phyloP scores from a whole-genome alignment of 179 eudicot genomes.

The Nepenthes alata region DNA sequence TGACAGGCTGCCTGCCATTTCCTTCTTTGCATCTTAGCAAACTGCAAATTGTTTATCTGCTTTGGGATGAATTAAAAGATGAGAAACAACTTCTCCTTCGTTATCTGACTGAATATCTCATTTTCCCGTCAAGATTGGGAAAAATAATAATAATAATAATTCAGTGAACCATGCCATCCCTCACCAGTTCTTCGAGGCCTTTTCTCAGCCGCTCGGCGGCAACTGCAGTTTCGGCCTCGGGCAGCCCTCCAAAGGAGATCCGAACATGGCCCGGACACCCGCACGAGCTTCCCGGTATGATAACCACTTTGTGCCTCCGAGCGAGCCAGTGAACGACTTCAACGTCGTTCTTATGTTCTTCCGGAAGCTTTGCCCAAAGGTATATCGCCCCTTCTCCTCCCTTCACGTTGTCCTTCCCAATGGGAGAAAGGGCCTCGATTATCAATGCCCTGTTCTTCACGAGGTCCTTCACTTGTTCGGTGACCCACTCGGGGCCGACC shows the following conservation, averaged over 20 bases:
- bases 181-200: slow-evolving; percentile 72
- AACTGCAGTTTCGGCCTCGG: slow-evolving; percentile 39
- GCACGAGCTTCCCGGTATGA: slow-evolving; percentile 74
- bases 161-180: slow-evolving; percentile 44
- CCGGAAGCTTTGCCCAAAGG: slow-evolving; percentile 87
- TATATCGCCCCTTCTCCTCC: slow-evolving; percentile 99
- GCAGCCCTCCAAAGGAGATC: slow-evolving; percentile 73
- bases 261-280: slow-evolving; percentile 78
- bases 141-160: too few relatives aligned
- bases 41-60: too few relatives aligned
- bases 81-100: too few relatives aligned
- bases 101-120: too few relatives aligned
- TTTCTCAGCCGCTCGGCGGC: slow-evolving; percentile 69
- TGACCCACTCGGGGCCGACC: slow-evolving; percentile 74
- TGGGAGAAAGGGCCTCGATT: slow-evolving; percentile 52
- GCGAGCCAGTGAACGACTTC: slow-evolving; percentile 79
- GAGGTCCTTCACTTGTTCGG: slow-evolving; percentile 51
- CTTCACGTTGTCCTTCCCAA: slow-evolving; percentile 58
- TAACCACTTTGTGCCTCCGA: slow-evolving; percentile 41
- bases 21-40: too few relatives aligned
- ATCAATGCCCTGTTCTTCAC: slow-evolving; percentile 53
- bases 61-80: too few relatives aligned
- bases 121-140: too few relatives aligned
- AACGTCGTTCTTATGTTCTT: slow-evolving; percentile 37
- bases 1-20: too few relatives aligned